Base-by-base conservation (phyloP, 2,329 filamentous ascomycete species). In the Grosmannia clavigera region DNA sequence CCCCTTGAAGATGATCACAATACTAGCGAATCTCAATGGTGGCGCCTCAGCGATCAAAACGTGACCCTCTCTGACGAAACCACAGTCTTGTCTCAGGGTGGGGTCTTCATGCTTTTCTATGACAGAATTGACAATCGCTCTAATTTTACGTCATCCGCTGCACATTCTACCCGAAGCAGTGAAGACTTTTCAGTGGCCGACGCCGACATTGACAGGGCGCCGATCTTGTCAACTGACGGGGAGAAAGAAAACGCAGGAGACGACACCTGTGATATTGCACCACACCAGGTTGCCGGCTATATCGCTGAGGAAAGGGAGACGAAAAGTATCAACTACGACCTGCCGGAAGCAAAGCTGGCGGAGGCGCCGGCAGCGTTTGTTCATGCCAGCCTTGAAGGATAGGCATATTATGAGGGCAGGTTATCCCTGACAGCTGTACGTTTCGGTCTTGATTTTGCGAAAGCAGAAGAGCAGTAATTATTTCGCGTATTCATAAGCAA, bases 51-150 rank as follows among this genome's bases (percentile, higher is more conserved):
- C 70, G 92, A 97, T 67, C 89, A 96, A 62, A 85, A 87, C 63
- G 92, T 97, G 9, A 82, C 78, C 62, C 78, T 82, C 64, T 87
- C 92, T 29, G 81, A 81, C 25, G 89, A 96, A 69, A 79, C 85
- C 12, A 80, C 81, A 33, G 88, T 95, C 0, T 75, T 94, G 57
- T 79, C 78, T 2, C 86, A 95, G 66, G 85, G 85, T 0, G 90
- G 90, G 1, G 92, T 92, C 0, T 97, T 97, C 69, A 97, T 99
- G 92, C 80, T 97, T 1, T 97, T 97, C 71, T 99, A 97, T 70
- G 92, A 99, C 70, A 83, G 82, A 55, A 75, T 87, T 29, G 83
- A 87, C 61, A 71, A 78, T 0, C 74, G 70, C 46, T 75, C 76
- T 33, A 69, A 86, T 25, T 70, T 78, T 14, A 56, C 38, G 7